Conservation (phyloP, 768 basidiomycete species). For the Tylopilus felleus region DNA sequence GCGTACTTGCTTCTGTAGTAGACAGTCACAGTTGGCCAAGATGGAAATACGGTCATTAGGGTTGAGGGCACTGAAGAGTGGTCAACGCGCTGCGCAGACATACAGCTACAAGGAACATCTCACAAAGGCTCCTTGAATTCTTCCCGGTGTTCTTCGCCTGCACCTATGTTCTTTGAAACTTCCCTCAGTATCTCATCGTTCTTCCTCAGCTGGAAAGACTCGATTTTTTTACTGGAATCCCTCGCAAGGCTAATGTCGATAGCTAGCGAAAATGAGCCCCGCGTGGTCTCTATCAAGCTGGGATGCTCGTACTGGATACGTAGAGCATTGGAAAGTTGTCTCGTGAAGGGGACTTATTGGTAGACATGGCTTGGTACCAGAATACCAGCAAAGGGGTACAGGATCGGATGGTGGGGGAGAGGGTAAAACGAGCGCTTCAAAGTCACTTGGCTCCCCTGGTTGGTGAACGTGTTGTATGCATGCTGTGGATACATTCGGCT, state of each 20-base stretch:
- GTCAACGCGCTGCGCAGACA: background rate
- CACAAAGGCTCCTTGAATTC: constrained; percentile 8
- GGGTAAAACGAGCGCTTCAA: background rate
- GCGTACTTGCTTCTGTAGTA: background rate
- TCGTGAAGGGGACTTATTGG: background rate
- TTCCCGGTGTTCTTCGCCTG: background rate
- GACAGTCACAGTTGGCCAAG: background rate
- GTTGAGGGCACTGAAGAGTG: background rate
- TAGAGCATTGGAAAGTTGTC: background rate
- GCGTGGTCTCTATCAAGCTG: background rate
- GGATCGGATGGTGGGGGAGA: background rate
- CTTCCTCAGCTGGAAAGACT: constrained; percentile 2
- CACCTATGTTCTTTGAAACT: background rate
- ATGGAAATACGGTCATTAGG: background rate
- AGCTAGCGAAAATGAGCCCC: background rate
- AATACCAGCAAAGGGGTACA: background rate
- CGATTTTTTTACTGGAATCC: constrained; percentile 5
- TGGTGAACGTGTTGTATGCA: background rate
- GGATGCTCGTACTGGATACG: constrained; percentile 2
- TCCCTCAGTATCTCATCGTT: background rate
- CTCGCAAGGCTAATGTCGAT: constrained; percentile 5
- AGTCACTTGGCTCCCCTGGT: background rate
- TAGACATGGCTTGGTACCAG: constrained; percentile 1
- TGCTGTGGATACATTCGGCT: background rate
- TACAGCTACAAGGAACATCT: background rate